These are phyloP conservation scores for Cryptococcus sp. DNA, from an alignment of 1,284 basidiomycete genomes.

Conservation along the genomic window DNA sequence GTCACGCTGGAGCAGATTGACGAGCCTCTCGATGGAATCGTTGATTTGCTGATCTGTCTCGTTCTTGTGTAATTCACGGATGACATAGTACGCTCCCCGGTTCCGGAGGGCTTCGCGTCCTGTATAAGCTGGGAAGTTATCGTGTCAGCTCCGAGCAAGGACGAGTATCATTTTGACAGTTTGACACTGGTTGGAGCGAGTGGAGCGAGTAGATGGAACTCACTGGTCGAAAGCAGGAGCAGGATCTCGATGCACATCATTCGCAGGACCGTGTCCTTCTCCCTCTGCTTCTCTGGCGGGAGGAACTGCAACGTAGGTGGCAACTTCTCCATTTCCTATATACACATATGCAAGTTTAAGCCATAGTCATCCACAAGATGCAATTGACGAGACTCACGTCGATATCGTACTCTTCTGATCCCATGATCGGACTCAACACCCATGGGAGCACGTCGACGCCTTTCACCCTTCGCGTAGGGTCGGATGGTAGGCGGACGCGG, in stretches of 20 bases:
- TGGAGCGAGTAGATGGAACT: slow-evolving; percentile 18
- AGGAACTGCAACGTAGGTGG: slow-evolving; percentile 85
- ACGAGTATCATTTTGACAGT: slow-evolving; percentile 1
- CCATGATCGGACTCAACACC: slow-evolving; percentile 86
- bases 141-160: neutral
- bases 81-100: slow-evolving; percentile 84
- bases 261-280: slow-evolving; percentile 76
- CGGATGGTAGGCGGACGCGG: slow-evolving; percentile 48
- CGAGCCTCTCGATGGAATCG: slow-evolving; percentile 70
- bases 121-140: slow-evolving; percentile 60
- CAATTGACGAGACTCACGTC: slow-evolving; percentile 61
- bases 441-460: slow-evolving; percentile 81
- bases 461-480: slow-evolving; percentile 59
- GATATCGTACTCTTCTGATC: slow-evolving; percentile 88
- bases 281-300: slow-evolving; percentile 78
- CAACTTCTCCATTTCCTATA: slow-evolving; percentile 83
- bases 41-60: slow-evolving; percentile 77
- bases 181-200: neutral
- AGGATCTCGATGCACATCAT: slow-evolving; percentile 87
- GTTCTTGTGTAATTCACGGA: slow-evolving; percentile 75
- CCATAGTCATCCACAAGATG: slow-evolving; percentile 13
- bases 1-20: slow-evolving; percentile 71
- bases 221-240: slow-evolving; percentile 79
- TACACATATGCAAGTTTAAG: neutral
- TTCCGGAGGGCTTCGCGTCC: slow-evolving; percentile 78